phyloP scores from a whole-genome alignment of 2,329 filamentous ascomycete genomes.

The Sporothrix globosa region DNA sequence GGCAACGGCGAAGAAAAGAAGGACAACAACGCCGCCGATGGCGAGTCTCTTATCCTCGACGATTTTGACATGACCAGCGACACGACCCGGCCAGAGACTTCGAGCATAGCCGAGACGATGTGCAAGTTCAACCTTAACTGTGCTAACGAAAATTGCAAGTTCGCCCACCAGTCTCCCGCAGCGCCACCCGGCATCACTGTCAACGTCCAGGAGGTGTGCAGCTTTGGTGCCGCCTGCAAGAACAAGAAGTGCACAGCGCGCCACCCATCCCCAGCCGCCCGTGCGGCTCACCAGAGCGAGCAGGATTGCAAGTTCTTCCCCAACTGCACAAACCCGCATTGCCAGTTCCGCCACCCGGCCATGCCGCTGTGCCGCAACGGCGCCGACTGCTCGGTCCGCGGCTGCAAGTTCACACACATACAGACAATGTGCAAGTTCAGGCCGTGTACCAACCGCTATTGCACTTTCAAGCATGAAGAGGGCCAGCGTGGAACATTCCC shows the following conservation, averaged over 20 bases:
- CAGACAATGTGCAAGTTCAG: conserved; percentile 86
- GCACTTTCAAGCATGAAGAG: conserved; percentile 86
- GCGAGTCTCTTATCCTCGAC: conserved; percentile 57
- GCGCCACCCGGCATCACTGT: conserved; percentile 76
- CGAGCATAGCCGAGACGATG: conserved; percentile 65
- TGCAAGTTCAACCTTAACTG: conserved; percentile 92
- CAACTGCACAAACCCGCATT: conserved; percentile 84
- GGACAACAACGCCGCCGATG: conserved; percentile 42
- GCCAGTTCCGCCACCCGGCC: conserved; percentile 84
- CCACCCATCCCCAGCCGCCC: conserved; percentile 88
- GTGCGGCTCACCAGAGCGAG: conserved; percentile 75
- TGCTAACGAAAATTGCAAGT: conserved; percentile 86
- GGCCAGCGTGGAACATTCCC: conserved; percentile 84
- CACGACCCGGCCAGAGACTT: conserved; percentile 55
- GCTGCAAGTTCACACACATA: conserved; percentile 89
- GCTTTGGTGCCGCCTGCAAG: conserved; percentile 88
- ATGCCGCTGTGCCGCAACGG: conserved; percentile 91
- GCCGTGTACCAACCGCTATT: conserved; percentile 87
- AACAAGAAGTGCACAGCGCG: conserved; percentile 91
- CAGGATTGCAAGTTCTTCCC: conserved; percentile 90
- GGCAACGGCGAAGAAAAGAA: conserved; percentile 43
- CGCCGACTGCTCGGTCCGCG: conserved; percentile 76
- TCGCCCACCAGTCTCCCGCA: conserved; percentile 90
- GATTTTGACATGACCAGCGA: conserved; percentile 64
- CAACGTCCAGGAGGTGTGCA: conserved; percentile 79